Base-by-base conservation (phyloP, 1,139 yeast species). In the Candida pseudoviswanathii region DNA sequence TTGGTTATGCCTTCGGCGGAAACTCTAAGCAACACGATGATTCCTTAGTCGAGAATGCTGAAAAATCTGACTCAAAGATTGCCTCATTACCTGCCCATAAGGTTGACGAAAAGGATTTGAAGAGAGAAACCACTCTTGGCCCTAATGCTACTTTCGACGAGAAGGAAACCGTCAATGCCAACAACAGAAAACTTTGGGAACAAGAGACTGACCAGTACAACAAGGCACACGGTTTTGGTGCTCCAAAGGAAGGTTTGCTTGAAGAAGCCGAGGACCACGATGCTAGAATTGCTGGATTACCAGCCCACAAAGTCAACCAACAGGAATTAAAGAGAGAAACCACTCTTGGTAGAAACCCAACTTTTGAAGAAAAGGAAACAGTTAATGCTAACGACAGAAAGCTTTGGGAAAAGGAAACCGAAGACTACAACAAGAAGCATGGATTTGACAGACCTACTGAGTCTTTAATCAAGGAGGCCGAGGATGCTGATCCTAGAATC, bases 41-140 rank as follows among this genome's bases (percentile, higher is more conserved):
- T 42, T 62, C 70, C n/a, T 60, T 69, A 54, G 58, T 68, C 43
- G 70, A 66, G 36, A 63, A 63, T 43, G 72, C 71, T 22, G 70
- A 64, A 47, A 62, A 58, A 16, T 41, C 49, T 24, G 58, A 59
- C 37, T 67, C 70, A 2, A 57, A 44, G 5, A 58, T 66, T 48
- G 59, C 58, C 50, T 45, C 59, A 5, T 41, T 56, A 32, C 51
- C 58, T 8, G 53, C 60, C 6, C 67, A 63, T 45, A 49, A 48
- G 10, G 54, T 39, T 34, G 31, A 41, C 29, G 43, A 42, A 24
- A 33, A 29, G 5, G 52, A 46, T 26, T 44, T 43, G 30, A 32
- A 43, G 29, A 31, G 36, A 22, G 44, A 49, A 40, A 33, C 26
- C 3, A 39, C 38, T 9, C 40, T 33, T 22, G 25, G 51, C 9